phyloP scores from a whole-genome alignment of 495 filamentous ascomycete genomes.

The Penicillium cataractarum region DNA sequence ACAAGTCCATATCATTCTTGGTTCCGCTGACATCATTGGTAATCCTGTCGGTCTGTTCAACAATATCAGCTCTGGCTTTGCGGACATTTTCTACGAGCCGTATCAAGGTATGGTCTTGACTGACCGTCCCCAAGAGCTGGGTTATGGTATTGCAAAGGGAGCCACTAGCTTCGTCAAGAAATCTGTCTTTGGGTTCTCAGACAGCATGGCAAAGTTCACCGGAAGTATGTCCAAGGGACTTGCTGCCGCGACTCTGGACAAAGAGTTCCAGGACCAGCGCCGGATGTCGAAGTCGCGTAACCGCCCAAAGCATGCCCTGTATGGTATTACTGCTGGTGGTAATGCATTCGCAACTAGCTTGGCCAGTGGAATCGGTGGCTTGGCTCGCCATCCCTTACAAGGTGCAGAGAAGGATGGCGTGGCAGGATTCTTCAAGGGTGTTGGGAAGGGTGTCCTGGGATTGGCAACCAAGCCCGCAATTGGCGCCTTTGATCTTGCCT shows the following conservation, averaged over 20 bases:
- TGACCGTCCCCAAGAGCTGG: conserved; percentile 90
- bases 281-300: conserved; percentile 93
- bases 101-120: conserved; percentile 98
- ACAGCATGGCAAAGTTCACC: conserved; percentile 95
- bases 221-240: conserved; percentile 96
- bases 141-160: conserved; percentile 92
- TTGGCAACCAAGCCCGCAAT: conserved; percentile 95
- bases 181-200: conserved; percentile 93
- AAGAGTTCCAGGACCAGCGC: conserved; percentile 95
- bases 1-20: conserved; percentile 94
- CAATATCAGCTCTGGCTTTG: conserved; percentile 94
- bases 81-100: conserved; percentile 98
- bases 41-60: conserved; percentile 98
- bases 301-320: conserved; percentile 93
- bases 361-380: conserved; percentile 89
- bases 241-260: conserved; percentile 92
- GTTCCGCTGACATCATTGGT: conserved; percentile 97
- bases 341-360: conserved; percentile 91
- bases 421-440: conserved; percentile 93
- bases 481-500: conserved; percentile 94
- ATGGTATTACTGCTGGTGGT: conserved; percentile 92
- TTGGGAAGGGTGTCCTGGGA: conserved; percentile 92
- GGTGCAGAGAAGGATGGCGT: conserved; percentile 95
- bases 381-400: conserved; percentile 90
- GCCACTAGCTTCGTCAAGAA: conserved; percentile 98